These are phyloP conservation scores for Claviceps spartinae DNA, from an alignment of 2,329 filamentous ascomycete species.

Conservation along the genomic window DNA sequence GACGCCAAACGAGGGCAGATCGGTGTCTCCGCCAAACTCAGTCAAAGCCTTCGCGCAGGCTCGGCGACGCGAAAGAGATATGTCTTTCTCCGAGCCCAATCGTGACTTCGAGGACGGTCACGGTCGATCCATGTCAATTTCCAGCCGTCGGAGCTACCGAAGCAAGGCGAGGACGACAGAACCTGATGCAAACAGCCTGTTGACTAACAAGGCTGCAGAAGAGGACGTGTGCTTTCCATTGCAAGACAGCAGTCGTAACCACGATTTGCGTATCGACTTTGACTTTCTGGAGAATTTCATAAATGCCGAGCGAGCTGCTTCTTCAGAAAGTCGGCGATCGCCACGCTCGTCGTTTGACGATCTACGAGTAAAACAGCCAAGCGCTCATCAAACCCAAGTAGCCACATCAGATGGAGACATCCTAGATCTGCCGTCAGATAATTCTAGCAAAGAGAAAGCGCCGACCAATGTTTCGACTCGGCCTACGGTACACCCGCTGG, in stretches of 20 bases:
- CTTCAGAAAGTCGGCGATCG: constrained; percentile 35
- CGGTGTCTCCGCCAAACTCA: constrained; percentile 83
- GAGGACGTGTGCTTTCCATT: constrained; percentile 83
- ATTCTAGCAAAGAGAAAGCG: constrained; percentile 35
- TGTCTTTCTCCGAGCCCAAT: constrained; percentile 38
- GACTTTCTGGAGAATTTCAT: constrained; percentile 92
- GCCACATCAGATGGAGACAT: constrained; percentile 44
- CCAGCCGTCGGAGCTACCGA: constrained; percentile 46
- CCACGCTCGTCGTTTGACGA: constrained; percentile 22
- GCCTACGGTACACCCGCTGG: constrained; percentile 27
- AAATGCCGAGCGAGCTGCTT: constrained; percentile 39
- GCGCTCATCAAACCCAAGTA: constrained; percentile 22
- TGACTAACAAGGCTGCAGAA: constrained; percentile 58
- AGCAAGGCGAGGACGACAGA: constrained; percentile 47
- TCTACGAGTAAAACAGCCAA: constrained; percentile 15
- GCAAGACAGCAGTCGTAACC: constrained; percentile 50
- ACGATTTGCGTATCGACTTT: constrained; percentile 76
- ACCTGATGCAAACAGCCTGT: constrained; percentile 47
- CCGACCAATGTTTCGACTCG: constrained; percentile 24
- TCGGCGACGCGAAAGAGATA: constrained; percentile 66
- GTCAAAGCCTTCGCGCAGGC: constrained; percentile 94
- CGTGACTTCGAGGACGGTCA: constrained; percentile 34
- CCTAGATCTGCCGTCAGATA: constrained; percentile 36
- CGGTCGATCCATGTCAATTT: constrained; percentile 57
- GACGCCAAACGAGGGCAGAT: constrained; percentile 46